Base-by-base conservation (phyloP, 2,329 filamentous ascomycete genomes). In the Xylariomycetidae sp. region DNA sequence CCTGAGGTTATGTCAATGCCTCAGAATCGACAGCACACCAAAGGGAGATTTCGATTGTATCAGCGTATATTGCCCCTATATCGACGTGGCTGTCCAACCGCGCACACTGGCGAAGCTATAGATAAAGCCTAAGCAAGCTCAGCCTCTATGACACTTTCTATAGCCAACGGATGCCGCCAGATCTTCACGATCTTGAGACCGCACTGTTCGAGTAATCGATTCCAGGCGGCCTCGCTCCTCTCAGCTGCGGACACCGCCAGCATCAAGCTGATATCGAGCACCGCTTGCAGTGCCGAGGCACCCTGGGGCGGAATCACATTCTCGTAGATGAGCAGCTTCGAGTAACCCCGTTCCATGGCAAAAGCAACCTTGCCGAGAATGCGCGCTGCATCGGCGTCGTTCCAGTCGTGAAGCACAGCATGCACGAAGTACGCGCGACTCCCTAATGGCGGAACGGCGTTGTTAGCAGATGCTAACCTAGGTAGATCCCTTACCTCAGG, bases 241-340 rank as follows among this genome's bases (percentile, higher is more conserved):
- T 47, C 42, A n/a, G 20, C 27, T 4, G 35, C 37, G 3, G 44
- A 47, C 4, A 44, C 15, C 10, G 35, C 6, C 10, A 29, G 15
- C 44, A 45, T 40, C 35, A 47, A 33, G 13, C 31, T 31, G 15
- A 42, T 12, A 22, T 47, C 44, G 26, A 45, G 27, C 5, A 16
- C 15, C 12, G 36, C 22, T 23, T 47, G 44, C 15, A 24, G 32
- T 10, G 32, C 18, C 9, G 48, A 52, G 5, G 63, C 52, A 1
- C 49, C 50, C 3, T 37, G 50, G 10, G 59, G 55, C 5, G 60
- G 58, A 10, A 68, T 47, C 1, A 63, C 46, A 34, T 56, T 55
- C 29, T 68, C 64, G 23, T 63, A 59, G 23, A 70, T 52, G 14
- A 70, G 41, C 5, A 69, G 24, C 32, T 63, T 60, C 10, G 58